Percentiles rank a stretch among this genome's conserved stretches.
These are phyloP conservation scores for Ganoderma leucocontextum DNA, from an alignment of 1,284 basidiomycete species.

Conservation along the genomic window DNA sequence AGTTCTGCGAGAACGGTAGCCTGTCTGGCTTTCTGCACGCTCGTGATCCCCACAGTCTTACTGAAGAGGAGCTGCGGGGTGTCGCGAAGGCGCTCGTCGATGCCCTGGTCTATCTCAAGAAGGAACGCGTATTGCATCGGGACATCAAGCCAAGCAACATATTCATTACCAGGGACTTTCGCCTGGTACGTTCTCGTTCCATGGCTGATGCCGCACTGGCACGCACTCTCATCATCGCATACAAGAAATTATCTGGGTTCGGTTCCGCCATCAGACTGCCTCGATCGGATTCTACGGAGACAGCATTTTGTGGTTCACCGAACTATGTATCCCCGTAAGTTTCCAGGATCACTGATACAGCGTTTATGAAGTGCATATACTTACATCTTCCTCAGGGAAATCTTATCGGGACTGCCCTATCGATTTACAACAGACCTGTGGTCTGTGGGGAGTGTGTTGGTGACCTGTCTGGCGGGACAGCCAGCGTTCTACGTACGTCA, in stretches of 20 bases:
- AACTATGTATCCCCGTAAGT: slow-evolving; percentile 41
- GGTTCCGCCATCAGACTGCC: slow-evolving; percentile 31
- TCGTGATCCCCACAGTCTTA: slow-evolving; percentile 36
- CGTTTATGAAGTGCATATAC: slow-evolving; percentile 10
- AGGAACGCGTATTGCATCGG: slow-evolving; percentile 44
- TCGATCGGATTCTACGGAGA: slow-evolving; percentile 23
- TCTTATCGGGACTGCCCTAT: slow-evolving; percentile 33
- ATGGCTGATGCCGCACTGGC: not conserved
- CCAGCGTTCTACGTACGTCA: slow-evolving; percentile 34
- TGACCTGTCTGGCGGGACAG: slow-evolving; percentile 36
- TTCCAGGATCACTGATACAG: not conserved
- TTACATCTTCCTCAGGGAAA: slow-evolving; percentile 32
- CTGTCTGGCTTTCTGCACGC: slow-evolving; percentile 44
- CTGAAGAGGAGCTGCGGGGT: slow-evolving; percentile 48
- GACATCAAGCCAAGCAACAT: slow-evolving; percentile 39
- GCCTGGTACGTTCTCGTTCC: slow-evolving; percentile 34
- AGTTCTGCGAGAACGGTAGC: slow-evolving; percentile 53
- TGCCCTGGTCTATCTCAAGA: slow-evolving; percentile 53
- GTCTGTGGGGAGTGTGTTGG: slow-evolving; percentile 40
- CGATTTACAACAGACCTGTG: slow-evolving; percentile 39
- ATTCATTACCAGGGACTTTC: slow-evolving; percentile 34
- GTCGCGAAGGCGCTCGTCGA: slow-evolving; percentile 51
- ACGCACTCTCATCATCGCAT: not conserved
- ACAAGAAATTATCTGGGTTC: slow-evolving; percentile 42
- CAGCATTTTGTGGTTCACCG: slow-evolving; percentile 31